phyloP scores from a whole-genome alignment of 208 protist genomes.

The Acanthamoeba culbertsoni region DNA sequence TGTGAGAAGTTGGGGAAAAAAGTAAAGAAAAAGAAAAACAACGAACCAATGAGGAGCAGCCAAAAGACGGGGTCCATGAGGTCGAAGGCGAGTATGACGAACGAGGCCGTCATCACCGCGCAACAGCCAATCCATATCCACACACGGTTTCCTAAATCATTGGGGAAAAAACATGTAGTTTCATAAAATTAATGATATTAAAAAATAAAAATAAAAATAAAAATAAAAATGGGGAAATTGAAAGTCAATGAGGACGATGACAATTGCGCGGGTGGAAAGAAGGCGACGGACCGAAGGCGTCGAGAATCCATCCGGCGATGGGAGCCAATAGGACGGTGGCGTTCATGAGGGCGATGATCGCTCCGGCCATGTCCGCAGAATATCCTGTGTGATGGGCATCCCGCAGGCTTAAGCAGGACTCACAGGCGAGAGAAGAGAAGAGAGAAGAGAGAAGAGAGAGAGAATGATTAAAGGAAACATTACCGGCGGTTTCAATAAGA shows the following conservation, averaged over 20 bases:
- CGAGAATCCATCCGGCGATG: conserved; percentile 11
- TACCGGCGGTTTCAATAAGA: not conserved
- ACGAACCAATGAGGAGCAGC: conserved; percentile 13
- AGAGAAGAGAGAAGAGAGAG: too few relatives aligned
- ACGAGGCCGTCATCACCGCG: not conserved
- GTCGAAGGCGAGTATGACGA: not conserved
- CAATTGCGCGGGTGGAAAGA: not conserved
- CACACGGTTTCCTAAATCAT: not conserved
- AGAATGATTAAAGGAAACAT: too few relatives aligned
- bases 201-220: too few relatives aligned
- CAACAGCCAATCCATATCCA: conserved; percentile 42
- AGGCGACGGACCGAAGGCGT: not conserved
- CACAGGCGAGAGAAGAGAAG: too few relatives aligned
- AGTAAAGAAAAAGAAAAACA: not conserved
- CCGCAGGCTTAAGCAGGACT: not conserved
- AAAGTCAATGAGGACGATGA: not conserved
- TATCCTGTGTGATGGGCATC: not conserved
- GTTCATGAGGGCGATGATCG: conserved; percentile 27
- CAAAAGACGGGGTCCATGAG: conserved; percentile 3
- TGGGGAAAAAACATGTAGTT: too few relatives aligned
- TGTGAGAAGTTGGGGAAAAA: not conserved
- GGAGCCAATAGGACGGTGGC: conserved; percentile 1
- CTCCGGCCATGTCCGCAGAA: not conserved
- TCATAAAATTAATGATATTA: too few relatives aligned
- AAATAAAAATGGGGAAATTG: too few relatives aligned